Evolutionary conservation across 257 asterid species (phyloP), one percentile per base, ranked within the genome.

Genomic region (Dorcoceras hygrometricum): DNA sequence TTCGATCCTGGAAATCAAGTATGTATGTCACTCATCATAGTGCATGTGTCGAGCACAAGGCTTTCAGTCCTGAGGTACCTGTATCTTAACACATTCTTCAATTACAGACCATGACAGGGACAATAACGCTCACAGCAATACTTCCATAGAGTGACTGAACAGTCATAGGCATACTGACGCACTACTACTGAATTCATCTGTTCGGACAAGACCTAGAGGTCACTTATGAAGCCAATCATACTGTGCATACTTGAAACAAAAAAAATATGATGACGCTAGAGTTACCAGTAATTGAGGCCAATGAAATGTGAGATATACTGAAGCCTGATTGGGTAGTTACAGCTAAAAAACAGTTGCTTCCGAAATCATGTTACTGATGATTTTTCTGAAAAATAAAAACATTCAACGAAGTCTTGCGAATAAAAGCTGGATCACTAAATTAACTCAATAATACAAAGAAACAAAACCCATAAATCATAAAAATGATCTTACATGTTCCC

Each of bases 401-500:
- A 19, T 9, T 11, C 48, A 22, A 20, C 16, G 9, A 12, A 8
- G 1, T 59, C 51, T 18, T 54, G 24, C 34, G 19, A 55, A 39
- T 36, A 50, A 60, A 36, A 39, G n/a, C 34, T 59, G 64, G 48
- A 25, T 34, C 39, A 5, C 25, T 23, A 50, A 65, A 68, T 5
- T 51, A 68, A 28, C 23, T n/a, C 69, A 54, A 23, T 23, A 56
- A 65, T 20, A 39, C 72, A 27, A 66, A 68, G 54, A 16, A 57
- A 46, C 19, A 64, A 7, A 19, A 46, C 25, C 62, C 58, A 72
- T 24, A 5, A 61, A 57, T 4, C 25, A 23, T 23, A 10, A 19
- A 16, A 67, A 67, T 55, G 57, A 72, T 73, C 95, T 78, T 71
- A 94, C 99, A 50, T 80, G 75, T 75, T 87, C 90, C 65, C 80